These are phyloP conservation scores for Psilocybe sp. DNA, from an alignment of 768 basidiomycete genomes.

Conservation along the genomic window DNA sequence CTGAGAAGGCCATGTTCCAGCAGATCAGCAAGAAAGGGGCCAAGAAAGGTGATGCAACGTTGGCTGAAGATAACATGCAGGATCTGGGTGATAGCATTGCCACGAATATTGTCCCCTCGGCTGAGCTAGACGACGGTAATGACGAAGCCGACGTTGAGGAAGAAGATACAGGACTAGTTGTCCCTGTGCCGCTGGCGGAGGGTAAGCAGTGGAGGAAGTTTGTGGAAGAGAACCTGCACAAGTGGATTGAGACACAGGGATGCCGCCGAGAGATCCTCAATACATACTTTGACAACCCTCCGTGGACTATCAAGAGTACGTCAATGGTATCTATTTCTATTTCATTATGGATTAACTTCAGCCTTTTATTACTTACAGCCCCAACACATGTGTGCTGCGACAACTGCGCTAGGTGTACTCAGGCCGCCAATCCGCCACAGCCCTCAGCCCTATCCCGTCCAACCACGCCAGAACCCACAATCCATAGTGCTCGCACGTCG, in stretches of 20 bases:
- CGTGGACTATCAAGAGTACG: slow-evolving; percentile 17
- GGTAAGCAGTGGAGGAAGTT: slow-evolving; percentile 29
- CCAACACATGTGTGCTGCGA: slow-evolving; percentile 20
- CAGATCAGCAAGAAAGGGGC: slow-evolving; percentile 11
- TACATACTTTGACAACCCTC: slow-evolving; percentile 30
- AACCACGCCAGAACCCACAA: neutral
- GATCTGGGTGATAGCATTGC: too few relatives aligned
- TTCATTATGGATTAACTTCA: too few relatives aligned
- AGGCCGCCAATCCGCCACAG: neutral
- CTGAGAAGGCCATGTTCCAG: slow-evolving; percentile 27
- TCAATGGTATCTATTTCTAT: too few relatives aligned
- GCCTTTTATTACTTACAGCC: slow-evolving; percentile 4
- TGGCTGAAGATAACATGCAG: too few relatives aligned
- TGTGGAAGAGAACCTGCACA: slow-evolving; percentile 25
- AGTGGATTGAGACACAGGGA: slow-evolving; percentile 21
- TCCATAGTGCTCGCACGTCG: too few relatives aligned
- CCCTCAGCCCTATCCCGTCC: neutral
- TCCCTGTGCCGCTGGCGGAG: too few relatives aligned
- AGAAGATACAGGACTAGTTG: too few relatives aligned
- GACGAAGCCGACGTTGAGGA: too few relatives aligned
- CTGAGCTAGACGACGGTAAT: too few relatives aligned
- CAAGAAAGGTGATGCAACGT: too few relatives aligned
- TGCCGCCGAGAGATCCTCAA: slow-evolving; percentile 28
- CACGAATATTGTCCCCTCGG: too few relatives aligned
- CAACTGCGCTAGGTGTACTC: slow-evolving; percentile 8